A percentile compares a stretch with the other conserved stretches of the same genome.
phyloP scores from a whole-genome alignment of 1,139 yeast species.

The Saccharomyces hybrid region DNA sequence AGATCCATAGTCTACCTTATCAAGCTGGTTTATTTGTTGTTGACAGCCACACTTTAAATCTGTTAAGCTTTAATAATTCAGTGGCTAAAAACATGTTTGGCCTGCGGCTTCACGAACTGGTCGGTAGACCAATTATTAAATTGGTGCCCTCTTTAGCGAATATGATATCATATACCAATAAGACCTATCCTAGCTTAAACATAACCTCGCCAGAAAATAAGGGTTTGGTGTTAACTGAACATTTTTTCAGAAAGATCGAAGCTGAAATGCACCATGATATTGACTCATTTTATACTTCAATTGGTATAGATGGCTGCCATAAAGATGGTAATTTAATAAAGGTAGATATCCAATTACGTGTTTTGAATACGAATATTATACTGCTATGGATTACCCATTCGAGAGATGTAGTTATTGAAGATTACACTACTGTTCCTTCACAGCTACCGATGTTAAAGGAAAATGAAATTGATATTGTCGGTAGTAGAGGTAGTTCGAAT shows the following conservation, averaged over 20 bases:
- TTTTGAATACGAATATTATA: constrained; percentile 49
- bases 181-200: constrained; percentile 37
- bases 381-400: constrained; percentile 85
- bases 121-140: constrained; percentile 46
- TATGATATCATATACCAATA: constrained; percentile 45
- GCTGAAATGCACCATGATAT: constrained; percentile 22
- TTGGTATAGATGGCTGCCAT: constrained; percentile 63
- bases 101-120: constrained; percentile 41
- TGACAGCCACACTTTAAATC: constrained; percentile 22
- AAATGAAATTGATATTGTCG: constrained; percentile 30
- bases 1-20: constrained; percentile 71
- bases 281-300: constrained; percentile 46
- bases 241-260: constrained; percentile 62
- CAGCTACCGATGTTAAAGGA: constrained; percentile 35
- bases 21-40: constrained; percentile 80
- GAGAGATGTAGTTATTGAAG: constrained; percentile 35
- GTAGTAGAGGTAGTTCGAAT: constrained; percentile 26
- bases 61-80: constrained; percentile 56
- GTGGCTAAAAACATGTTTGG: constrained; percentile 78
- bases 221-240: constrained; percentile 78
- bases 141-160: constrained; percentile 61
- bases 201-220: constrained; percentile 29
- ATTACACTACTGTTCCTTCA: constrained; percentile 31
- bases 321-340: constrained; percentile 59
- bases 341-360: constrained; percentile 77